Conservation (phyloP, 441 rosid genomes). For the Cnidoscolus chayamansa region DNA sequence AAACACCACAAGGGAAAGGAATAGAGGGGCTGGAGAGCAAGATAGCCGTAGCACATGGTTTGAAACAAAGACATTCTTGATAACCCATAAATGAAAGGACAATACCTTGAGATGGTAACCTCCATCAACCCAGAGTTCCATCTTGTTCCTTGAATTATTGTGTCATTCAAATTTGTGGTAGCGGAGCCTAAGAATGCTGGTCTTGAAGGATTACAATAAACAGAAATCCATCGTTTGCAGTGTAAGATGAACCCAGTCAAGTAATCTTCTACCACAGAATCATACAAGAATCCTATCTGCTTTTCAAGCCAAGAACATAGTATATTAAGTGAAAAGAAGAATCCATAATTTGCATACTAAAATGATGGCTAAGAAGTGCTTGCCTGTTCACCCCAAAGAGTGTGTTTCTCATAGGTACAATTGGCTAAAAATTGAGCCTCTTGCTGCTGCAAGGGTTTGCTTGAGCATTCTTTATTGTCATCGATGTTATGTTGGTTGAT, state of each 20-base stretch:
- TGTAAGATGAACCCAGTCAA: constrained; percentile 41
- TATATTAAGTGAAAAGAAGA: neutral
- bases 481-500: neutral
- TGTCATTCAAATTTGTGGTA: constrained; percentile 32
- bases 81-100: constrained; percentile 36
- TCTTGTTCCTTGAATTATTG: constrained; percentile 35
- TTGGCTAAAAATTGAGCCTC: constrained; percentile 33
- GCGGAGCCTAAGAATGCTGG: constrained; percentile 38
- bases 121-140: constrained; percentile 38
- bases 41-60: constrained; percentile 34
- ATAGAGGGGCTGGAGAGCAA: constrained; percentile 29
- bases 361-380: neutral
- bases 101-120: constrained; percentile 31
- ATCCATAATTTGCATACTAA: neutral
- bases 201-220: constrained; percentile 28
- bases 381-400: constrained; percentile 37
- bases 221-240: constrained; percentile 41
- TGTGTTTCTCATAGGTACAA: constrained; percentile 24
- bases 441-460: constrained; percentile 16
- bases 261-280: constrained; percentile 41
- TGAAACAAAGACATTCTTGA: constrained; percentile 32
- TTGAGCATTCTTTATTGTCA: neutral
- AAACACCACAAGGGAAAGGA: constrained; percentile 35
- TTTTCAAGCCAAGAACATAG: constrained; percentile 15
- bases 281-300: constrained; percentile 40